phyloP scores from a whole-genome alignment of 2,329 filamentous ascomycete genomes.

The Pyrenophora tritici-repentis region DNA sequence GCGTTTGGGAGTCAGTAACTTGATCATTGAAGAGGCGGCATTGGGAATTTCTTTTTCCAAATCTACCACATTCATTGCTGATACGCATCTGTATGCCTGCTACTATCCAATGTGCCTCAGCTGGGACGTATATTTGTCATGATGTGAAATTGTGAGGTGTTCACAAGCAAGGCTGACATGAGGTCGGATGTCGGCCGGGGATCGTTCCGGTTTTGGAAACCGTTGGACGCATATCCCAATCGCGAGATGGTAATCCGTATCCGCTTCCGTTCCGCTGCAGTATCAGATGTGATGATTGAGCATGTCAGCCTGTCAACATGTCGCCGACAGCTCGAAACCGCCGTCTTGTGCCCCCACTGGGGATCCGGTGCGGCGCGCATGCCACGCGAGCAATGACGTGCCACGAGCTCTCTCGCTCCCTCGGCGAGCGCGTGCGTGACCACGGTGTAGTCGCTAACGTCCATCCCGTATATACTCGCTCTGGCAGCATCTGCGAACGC shows the following conservation, averaged over 20 bases:
- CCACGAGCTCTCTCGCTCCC: conserved; percentile 3
- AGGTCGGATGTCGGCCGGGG: not conserved
- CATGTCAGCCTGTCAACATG: not conserved
- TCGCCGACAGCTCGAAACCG: not conserved
- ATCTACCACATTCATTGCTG: too few relatives aligned
- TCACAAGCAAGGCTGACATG: not conserved
- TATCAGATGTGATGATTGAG: not conserved
- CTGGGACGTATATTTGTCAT: too few relatives aligned
- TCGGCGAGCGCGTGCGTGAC: conserved; percentile 16
- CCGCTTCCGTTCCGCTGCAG: not conserved
- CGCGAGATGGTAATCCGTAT: not conserved
- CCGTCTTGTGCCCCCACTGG: not conserved
- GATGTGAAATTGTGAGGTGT: not conserved
- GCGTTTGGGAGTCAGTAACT: too few relatives aligned
- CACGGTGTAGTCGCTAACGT: conserved; percentile 2
- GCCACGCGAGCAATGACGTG: conserved; percentile 17
- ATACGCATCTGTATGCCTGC: not conserved
- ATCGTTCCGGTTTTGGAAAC: not conserved
- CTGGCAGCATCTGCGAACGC: conserved; percentile 3
- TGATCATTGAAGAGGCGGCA: too few relatives aligned
- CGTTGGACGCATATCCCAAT: not conserved
- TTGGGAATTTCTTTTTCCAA: too few relatives aligned
- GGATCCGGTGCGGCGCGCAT: conserved; percentile 12
- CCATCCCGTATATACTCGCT: not conserved
- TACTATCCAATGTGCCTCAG: not conserved